phyloP scores from a whole-genome alignment of 495 filamentous ascomycete genomes.

The Aspergillus mulundensis region DNA sequence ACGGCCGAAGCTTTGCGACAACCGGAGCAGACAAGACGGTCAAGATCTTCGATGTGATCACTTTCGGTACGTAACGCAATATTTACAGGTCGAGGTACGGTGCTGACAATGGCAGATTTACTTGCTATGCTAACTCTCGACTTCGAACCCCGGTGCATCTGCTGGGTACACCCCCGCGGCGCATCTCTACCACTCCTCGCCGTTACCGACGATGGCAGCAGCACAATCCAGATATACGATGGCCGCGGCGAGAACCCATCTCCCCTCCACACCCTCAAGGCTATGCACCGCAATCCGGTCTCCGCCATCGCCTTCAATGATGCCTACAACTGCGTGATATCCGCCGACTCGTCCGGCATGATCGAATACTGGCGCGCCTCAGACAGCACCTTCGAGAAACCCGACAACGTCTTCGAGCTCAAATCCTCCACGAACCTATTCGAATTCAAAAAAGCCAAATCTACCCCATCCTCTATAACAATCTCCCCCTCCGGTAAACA shows the following conservation, averaged over 20 bases:
- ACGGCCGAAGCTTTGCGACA: constrained; percentile 92
- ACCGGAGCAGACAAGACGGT: constrained; percentile 81
- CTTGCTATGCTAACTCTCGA: constrained; percentile 74
- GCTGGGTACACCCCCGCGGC: constrained; percentile 89
- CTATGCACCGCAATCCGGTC: constrained; percentile 74
- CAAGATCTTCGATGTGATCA: constrained; percentile 95
- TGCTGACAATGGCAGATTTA: constrained; percentile 52
- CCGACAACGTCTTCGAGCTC: constrained; percentile 82
- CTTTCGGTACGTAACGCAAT: constrained; percentile 63
- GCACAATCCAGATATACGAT: constrained; percentile 77
- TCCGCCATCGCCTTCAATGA: constrained; percentile 86
- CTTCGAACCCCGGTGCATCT: constrained; percentile 71
- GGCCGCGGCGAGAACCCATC: constrained; percentile 74
- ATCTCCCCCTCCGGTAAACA: constrained; percentile 80
- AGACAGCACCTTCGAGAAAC: constrained; percentile 77
- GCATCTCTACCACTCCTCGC: constrained; percentile 83
- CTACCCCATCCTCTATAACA: constrained; percentile 75
- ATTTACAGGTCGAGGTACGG: not conserved
- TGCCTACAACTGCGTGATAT: constrained; percentile 82
- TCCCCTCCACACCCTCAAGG: constrained; percentile 69
- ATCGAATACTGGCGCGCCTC: constrained; percentile 89
- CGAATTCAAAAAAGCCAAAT: constrained; percentile 95
- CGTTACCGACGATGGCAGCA: constrained; percentile 75
- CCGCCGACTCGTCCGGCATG: constrained; percentile 88
- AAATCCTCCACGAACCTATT: constrained; percentile 93